Percentiles rank a stretch among this genome's conserved stretches.
Evolutionary conservation across 2,329 filamentous ascomycete genomes (phyloP).

Genomic region (Calonectria hongkongensis): DNA sequence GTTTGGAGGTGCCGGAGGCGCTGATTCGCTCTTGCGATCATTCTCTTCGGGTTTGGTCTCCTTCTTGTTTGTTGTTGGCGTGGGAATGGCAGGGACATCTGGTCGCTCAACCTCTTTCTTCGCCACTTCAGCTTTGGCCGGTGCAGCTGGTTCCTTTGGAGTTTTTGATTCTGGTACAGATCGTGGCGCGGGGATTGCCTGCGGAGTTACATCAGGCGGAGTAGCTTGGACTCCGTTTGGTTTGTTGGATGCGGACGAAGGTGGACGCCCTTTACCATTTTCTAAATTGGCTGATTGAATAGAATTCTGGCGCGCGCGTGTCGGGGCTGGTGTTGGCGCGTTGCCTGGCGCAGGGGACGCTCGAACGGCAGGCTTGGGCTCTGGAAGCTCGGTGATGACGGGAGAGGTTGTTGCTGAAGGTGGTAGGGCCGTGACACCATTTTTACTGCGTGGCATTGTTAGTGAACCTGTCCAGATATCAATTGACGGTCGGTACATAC

Average conservation of each 20-base stretch:
- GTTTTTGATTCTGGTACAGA: constrained; percentile 68
- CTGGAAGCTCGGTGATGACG: constrained; percentile 80
- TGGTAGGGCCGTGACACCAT: constrained; percentile 72
- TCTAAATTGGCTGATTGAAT: constrained; percentile 74
- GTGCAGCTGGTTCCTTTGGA: constrained; percentile 67
- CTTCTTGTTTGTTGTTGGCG: constrained; percentile 62
- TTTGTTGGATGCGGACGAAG: constrained; percentile 77
- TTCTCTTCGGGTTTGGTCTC: constrained; percentile 64
- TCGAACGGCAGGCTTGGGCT: constrained; percentile 71
- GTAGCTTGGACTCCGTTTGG: constrained; percentile 69
- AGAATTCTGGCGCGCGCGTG: constrained; percentile 85
- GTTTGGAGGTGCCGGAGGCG: constrained; percentile 62
- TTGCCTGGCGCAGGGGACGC: constrained; percentile 77
- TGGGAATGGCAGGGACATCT: constrained; percentile 51
- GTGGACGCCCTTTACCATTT: constrained; percentile 71
- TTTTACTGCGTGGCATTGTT: constrained; percentile 56
- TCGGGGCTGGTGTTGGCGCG: constrained; percentile 77
- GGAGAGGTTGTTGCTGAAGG: constrained; percentile 86
- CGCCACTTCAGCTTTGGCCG: constrained; percentile 57
- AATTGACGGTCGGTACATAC: constrained; percentile 67
- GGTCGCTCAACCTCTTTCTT: constrained; percentile 60
- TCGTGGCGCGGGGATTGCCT: constrained; percentile 55
- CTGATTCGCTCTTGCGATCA: constrained; percentile 67
- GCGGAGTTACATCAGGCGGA: constrained; percentile 61
- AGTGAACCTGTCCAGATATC: constrained; percentile 30